phyloP scores from a whole-genome alignment of 2,329 filamentous ascomycete genomes.

The Fusarium mexicanum region DNA sequence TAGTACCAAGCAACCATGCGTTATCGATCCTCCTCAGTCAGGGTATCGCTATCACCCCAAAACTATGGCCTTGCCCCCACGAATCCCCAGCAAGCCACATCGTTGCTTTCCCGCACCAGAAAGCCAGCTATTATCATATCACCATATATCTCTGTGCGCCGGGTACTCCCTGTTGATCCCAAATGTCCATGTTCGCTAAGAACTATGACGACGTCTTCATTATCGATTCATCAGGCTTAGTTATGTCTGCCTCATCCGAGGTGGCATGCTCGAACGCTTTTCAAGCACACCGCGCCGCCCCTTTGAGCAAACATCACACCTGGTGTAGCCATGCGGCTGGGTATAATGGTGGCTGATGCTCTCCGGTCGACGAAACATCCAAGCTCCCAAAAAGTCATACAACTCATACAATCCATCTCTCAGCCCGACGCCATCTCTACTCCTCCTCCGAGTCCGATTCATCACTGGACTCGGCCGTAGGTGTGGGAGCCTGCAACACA shows the following conservation, averaged over 20 bases:
- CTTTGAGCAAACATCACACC: slow-evolving; percentile 36
- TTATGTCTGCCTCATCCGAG: slow-evolving; percentile 18
- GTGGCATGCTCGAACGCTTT: slow-evolving; percentile 19
- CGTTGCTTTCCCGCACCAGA: slow-evolving; percentile 1
- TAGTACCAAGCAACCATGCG: slow-evolving; percentile 11
- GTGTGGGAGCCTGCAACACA: slow-evolving; percentile 41
- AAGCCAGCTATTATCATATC: neutral
- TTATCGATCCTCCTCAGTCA: neutral
- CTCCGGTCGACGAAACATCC: slow-evolving; percentile 31
- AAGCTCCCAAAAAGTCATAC: slow-evolving; percentile 34
- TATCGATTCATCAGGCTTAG: slow-evolving; percentile 31
- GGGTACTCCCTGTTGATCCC: neutral
- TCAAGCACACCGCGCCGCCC: slow-evolving; percentile 14
- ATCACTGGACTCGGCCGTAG: slow-evolving; percentile 51
- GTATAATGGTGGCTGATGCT: slow-evolving; percentile 43
- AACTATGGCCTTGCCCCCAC: neutral
- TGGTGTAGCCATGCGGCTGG: slow-evolving; percentile 40
- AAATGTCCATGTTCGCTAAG: slow-evolving; percentile 20
- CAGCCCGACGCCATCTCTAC: slow-evolving; percentile 42
- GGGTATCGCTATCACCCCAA: slow-evolving; percentile 22
- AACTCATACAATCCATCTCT: slow-evolving; percentile 41
- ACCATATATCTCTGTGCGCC: neutral
- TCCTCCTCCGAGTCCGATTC: slow-evolving; percentile 61
- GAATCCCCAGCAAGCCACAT: neutral
- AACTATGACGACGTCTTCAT: slow-evolving; percentile 24